A percentile compares a stretch with the other conserved stretches of the same genome.
Conservation (phyloP, 148 eudicot species). For the Chenopodium quinoa region DNA sequence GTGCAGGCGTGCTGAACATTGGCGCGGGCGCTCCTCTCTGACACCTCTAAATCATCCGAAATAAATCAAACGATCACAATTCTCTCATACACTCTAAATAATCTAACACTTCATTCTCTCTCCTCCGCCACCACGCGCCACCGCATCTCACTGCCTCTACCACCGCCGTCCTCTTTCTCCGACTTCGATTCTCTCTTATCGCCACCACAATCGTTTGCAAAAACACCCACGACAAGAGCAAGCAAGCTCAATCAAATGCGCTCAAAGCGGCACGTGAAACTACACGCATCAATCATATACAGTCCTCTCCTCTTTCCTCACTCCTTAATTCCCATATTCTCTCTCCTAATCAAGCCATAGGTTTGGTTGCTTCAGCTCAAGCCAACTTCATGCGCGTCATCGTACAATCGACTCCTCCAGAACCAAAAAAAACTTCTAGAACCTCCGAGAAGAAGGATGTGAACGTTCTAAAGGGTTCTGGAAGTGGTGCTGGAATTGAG, state of each 20-base stretch:
- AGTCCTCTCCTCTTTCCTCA: conserved; percentile 37
- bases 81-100: too few relatives aligned
- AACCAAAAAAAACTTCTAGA: background rate
- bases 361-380: conserved; percentile 68
- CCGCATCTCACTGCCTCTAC: conserved; percentile 23
- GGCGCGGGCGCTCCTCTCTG: too few relatives aligned
- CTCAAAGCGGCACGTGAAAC: conserved; percentile 37
- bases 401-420: conserved; percentile 31
- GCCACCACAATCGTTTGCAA: conserved; percentile 34
- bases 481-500: conserved; percentile 36
- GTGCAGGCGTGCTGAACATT: too few relatives aligned
- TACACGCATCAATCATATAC: conserved; percentile 29
- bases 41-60: too few relatives aligned
- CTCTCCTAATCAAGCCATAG: conserved; percentile 60
- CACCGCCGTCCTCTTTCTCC: conserved; percentile 35
- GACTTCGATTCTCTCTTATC: conserved; percentile 32
- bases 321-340: conserved; percentile 45
- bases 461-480: background rate
- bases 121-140: conserved; percentile 39
- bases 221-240: conserved; percentile 28
- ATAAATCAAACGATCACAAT: too few relatives aligned
- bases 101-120: conserved; percentile 36
- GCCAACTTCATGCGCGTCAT: conserved; percentile 98
- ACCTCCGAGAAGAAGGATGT: background rate
- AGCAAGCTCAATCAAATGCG: conserved; percentile 28